Conservation (phyloP, 306 rosid species). For the Glycyrrhiza uralensis region DNA sequence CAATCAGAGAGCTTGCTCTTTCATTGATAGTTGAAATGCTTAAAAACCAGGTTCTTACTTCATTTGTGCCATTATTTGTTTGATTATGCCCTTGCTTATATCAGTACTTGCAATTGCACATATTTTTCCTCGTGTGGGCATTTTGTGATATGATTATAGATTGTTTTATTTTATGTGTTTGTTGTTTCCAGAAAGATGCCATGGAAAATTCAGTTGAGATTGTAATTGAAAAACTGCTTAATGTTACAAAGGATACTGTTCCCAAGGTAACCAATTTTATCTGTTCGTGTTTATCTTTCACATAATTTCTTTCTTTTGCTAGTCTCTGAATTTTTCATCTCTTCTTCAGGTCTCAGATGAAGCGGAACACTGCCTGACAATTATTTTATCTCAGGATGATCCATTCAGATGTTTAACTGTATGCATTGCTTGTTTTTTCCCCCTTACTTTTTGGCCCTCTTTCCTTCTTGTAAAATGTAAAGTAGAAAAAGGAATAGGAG, state of each 20-base stretch:
- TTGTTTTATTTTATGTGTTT: slow-evolving; percentile 13
- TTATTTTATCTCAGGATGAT: slow-evolving; percentile 75
- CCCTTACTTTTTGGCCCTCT: not conserved
- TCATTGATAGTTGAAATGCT: slow-evolving; percentile 81
- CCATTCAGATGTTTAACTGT: slow-evolving; percentile 98
- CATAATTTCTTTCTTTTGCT: slow-evolving; percentile 1
- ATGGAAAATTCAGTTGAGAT: slow-evolving; percentile 95
- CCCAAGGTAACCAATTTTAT: slow-evolving; percentile 58
- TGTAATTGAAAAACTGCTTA: slow-evolving; percentile 91
- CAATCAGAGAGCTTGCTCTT: slow-evolving; percentile 81
- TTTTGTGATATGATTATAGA: not conserved
- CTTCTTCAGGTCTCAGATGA: slow-evolving; percentile 77
- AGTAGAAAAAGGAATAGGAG: not conserved
- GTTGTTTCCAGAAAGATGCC: slow-evolving; percentile 68
- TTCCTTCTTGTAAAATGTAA: slow-evolving; percentile 6
- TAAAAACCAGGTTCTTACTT: slow-evolving; percentile 73
- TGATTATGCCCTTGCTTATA: not conserved
- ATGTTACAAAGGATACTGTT: slow-evolving; percentile 69
- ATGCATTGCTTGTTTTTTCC: slow-evolving; percentile 31
- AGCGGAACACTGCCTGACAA: slow-evolving; percentile 89
- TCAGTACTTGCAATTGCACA: not conserved
- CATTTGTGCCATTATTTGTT: slow-evolving; percentile 17
- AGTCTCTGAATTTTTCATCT: slow-evolving; percentile 17
- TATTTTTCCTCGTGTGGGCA: not conserved
- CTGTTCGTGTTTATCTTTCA: slow-evolving; percentile 8